Percentiles rank a stretch among this genome's conserved stretches.
These are phyloP conservation scores for Cardamine resedifolia DNA, from an alignment of 345 rosid species.

Conservation along the genomic window DNA sequence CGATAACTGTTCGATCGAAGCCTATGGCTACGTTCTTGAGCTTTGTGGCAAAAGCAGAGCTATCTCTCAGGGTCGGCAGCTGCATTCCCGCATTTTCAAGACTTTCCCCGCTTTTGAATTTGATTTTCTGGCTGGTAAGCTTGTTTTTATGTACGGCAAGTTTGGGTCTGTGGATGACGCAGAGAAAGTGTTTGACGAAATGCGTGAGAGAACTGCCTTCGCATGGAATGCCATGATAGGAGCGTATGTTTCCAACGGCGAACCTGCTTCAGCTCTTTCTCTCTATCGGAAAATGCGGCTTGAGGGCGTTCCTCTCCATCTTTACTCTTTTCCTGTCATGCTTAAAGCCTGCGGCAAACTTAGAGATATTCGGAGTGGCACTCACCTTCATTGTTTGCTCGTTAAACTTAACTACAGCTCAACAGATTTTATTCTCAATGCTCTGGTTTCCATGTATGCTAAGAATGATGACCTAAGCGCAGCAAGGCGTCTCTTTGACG, in stretches of 20 bases:
- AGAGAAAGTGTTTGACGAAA: conserved; percentile 60
- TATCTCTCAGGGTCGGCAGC: conserved; percentile 49
- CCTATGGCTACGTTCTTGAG: conserved; percentile 50
- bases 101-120: conserved; percentile 25
- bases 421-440: conserved; percentile 51
- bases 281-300: conserved; percentile 52
- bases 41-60: conserved; percentile 49
- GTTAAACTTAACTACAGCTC: conserved; percentile 52
- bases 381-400: conserved; percentile 62
- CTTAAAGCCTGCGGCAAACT: conserved; percentile 64
- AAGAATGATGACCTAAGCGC: conserved; percentile 60
- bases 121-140: conserved; percentile 57
- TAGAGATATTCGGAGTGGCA: conserved; percentile 44
- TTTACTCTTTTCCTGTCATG: conserved; percentile 56
- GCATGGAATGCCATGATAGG: conserved; percentile 86
- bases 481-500: conserved; percentile 64
- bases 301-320: conserved; percentile 52
- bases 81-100: conserved; percentile 59
- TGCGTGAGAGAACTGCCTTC: conserved; percentile 57
- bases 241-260: conserved; percentile 55
- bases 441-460: conserved; percentile 78
- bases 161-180: conserved; percentile 57
- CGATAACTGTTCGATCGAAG: conserved; percentile 30
- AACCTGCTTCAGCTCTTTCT: conserved; percentile 51
- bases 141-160: conserved; percentile 71